phyloP scores from a whole-genome alignment of 345 rosid genomes.

The Camelina sativa region DNA sequence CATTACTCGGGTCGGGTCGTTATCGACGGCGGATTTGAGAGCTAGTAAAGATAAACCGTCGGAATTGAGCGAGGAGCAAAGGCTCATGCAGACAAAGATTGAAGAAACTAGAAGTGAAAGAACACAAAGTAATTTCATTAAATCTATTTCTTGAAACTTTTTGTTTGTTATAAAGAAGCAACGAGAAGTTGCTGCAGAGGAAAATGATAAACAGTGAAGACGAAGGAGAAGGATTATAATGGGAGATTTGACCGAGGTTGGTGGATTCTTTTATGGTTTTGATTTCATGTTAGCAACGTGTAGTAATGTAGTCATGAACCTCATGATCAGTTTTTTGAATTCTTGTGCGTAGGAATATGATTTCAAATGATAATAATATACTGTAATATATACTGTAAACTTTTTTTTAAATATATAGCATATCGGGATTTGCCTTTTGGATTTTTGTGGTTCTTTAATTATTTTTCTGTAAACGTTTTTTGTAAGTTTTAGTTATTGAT shows the following conservation, averaged over 20 bases:
- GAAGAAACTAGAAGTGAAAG: conserved; percentile 27
- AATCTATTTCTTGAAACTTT: background rate
- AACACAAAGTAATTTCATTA: conserved; percentile 19
- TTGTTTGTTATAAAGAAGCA: conserved; percentile 14
- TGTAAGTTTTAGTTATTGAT: background rate
- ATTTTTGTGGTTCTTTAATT: background rate
- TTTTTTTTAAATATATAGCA: background rate
- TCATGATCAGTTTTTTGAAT: conserved; percentile 34
- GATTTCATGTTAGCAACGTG: conserved; percentile 41
- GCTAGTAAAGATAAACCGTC: conserved; percentile 93
- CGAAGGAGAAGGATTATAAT: background rate
- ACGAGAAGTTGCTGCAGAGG: conserved; percentile 43
- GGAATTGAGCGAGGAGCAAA: conserved; percentile 58
- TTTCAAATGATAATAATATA: conserved; percentile 26
- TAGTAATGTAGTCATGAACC: conserved; percentile 9
- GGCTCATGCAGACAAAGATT: conserved; percentile 25
- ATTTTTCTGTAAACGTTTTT: no score
- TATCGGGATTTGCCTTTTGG: conserved; percentile 30
- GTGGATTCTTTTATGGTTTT: conserved; percentile 16
- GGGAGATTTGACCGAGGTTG: conserved; percentile 27
- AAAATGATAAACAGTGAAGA: conserved; percentile 29
- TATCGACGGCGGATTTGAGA: conserved; percentile 79
- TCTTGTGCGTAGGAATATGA: conserved; percentile 7
- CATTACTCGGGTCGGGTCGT: conserved; percentile 50
- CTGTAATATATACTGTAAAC: background rate